A percentile compares a stretch with the other conserved stretches of the same genome.
These are phyloP conservation scores for Irineochytrium annulatum DNA, from an alignment of 192 early-diverging fungal species.

Conservation along the genomic window DNA sequence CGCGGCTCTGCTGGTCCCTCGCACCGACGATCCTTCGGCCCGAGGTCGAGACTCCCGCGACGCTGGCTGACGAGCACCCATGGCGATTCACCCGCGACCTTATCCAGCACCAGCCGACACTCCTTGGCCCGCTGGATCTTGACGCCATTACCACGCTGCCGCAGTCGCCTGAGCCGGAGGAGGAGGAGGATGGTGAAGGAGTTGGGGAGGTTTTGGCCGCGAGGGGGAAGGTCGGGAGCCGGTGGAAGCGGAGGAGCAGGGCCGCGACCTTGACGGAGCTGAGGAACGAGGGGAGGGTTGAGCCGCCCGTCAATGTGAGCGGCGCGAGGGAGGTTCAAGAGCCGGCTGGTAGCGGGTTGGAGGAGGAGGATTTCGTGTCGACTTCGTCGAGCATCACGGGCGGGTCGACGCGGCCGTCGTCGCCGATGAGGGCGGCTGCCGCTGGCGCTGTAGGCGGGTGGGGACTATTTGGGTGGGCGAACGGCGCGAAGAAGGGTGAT, in stretches of 20 bases:
- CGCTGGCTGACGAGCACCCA: constrained; percentile 22
- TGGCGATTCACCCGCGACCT: constrained; percentile 28
- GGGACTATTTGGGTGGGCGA: no score
- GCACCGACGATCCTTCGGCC: constrained; percentile 34
- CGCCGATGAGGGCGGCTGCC: no score
- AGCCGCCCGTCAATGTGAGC: neutral
- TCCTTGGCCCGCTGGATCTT: neutral
- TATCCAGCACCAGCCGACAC: constrained; percentile 15
- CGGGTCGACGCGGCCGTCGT: no score
- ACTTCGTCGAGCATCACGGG: no score
- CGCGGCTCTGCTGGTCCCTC: constrained; percentile 19
- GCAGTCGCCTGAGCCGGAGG: neutral
- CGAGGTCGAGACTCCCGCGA: constrained; percentile 14
- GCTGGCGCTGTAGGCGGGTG: no score
- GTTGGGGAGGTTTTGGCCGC: neutral
- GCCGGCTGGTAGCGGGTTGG: no score
- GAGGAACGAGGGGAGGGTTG: neutral
- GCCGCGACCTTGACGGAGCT: neutral
- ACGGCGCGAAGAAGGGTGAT: no score
- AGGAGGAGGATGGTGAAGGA: neutral
- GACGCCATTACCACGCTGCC: neutral
- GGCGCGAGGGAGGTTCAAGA: no score
- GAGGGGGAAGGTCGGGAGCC: neutral
- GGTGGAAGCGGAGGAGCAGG: neutral
- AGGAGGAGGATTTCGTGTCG: no score